Evolutionary conservation across 495 filamentous ascomycete genomes (phyloP), one percentile per base, ranked within the genome.

Genomic region (Aspergillus ellipticus): DNA sequence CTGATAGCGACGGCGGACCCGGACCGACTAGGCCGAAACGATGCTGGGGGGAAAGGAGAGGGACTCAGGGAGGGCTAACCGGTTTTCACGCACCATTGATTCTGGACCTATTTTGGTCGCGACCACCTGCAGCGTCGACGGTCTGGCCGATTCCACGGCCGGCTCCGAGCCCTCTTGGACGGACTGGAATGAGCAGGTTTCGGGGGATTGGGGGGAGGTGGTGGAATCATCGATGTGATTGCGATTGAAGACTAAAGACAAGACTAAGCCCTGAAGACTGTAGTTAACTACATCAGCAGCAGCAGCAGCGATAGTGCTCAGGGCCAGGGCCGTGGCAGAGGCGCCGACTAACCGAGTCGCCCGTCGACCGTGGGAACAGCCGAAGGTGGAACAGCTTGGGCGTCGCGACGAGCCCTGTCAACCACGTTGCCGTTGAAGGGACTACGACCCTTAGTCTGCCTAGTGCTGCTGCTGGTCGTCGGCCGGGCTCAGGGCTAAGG

Each of bases 381-480:
- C 56, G 42, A 53, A n/a, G 49, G 42, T 46, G 56, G 56, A 48
- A 55, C 35, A 43, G 24, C 49, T 53, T 62, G 54, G 55, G 19
- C 31, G 52, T 43, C 37, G 43, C 20, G 51, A 28, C 19, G 51
- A 65, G 60, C 65, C 65, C 65, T 68, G 65, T 68, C 65, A 68
- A 68, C 65, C 65, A 68, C 65, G 65, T 68, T 68, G 65, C 56
- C 49, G 59, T 49, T 55, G 65, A 62, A 39, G 51, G 46, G 28
- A 33, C 28, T 54, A 29, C 22, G 41, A 35, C 15, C 8, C 37
- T 43, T 37, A 21, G 52, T 22, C 5, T 17, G 15, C n/a, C n/a
- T 17, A 21, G 3, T 13, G 13, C 20, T 28, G 15, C 9, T 43
- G 9, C 31, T 10, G 31, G 31, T 8, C 1, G 31, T 10, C 31